A percentile compares a stretch with the other conserved stretches of the same genome.
Evolutionary conservation across 495 filamentous ascomycete species (phyloP).

Genomic region (Xylaria venustula): DNA sequence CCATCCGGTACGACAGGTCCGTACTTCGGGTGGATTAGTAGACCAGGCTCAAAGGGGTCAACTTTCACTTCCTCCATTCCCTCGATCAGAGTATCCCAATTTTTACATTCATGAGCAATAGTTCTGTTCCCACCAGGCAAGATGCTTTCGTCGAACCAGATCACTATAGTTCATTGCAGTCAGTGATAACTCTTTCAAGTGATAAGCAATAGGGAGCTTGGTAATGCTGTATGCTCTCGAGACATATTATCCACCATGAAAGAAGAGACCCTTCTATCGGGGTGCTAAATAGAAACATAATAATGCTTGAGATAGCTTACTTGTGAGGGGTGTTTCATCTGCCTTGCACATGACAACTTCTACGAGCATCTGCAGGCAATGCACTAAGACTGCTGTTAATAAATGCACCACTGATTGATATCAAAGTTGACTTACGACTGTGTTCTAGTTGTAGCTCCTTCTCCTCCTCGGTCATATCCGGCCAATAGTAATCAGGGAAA

Average conservation of each 20-base stretch:
- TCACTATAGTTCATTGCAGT: too few species aligned
- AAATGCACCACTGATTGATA: background rate
- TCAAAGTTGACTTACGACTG: background rate
- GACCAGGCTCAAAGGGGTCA: conserved; percentile 4
- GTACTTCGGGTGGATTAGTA: conserved; percentile 10
- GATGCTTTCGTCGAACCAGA: conserved; percentile 11
- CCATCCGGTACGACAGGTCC: conserved; percentile 8
- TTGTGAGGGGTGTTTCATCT: conserved; percentile 5
- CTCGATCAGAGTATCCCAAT: conserved; percentile 8
- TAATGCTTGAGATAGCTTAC: too few species aligned
- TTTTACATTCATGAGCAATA: conserved; percentile 12
- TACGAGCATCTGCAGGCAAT: conserved; percentile 10
- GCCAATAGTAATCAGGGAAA: conserved; percentile 10
- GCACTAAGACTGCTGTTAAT: background rate
- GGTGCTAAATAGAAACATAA: too few species aligned
- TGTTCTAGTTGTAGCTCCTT: conserved; percentile 8
- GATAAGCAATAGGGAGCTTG: too few species aligned
- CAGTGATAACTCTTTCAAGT: too few species aligned
- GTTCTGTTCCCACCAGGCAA: conserved; percentile 10
- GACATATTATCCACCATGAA: too few species aligned
- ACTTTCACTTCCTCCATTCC: conserved; percentile 10
- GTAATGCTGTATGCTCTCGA: too few species aligned
- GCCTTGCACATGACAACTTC: conserved; percentile 6
- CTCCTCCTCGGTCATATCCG: conserved; percentile 9
- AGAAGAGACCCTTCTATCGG: too few species aligned